These are phyloP conservation scores for Tremella yokohamensis DNA, from an alignment of 768 basidiomycete genomes.

Conservation along the genomic window DNA sequence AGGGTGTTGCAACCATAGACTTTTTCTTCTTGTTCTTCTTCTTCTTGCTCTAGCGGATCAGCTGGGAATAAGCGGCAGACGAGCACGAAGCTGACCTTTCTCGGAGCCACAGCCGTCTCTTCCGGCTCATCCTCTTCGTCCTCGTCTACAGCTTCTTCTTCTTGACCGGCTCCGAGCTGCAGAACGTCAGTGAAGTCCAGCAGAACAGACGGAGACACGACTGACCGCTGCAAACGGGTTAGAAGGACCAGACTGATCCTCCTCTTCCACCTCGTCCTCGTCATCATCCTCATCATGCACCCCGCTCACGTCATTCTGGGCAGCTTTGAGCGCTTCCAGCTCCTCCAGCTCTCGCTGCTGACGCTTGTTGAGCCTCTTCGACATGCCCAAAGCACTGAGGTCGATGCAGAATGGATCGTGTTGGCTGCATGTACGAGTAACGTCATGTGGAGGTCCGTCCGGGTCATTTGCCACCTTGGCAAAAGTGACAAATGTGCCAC, in stretches of 20 bases:
- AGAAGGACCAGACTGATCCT: conserved; percentile 15
- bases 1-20: conserved; percentile 61
- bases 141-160: conserved; percentile 26
- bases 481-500: conserved; percentile 14
- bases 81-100: conserved; percentile 27
- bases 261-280: conserved; percentile 23
- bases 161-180: conserved; percentile 34
- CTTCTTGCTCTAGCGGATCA: conserved; percentile 48
- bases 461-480: neutral
- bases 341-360: conserved; percentile 84
- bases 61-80: neutral
- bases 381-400: conserved; percentile 22
- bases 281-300: conserved; percentile 15
- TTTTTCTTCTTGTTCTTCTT: conserved; percentile 76
- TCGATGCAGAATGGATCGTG: neutral
- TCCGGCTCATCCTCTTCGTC: conserved; percentile 33
- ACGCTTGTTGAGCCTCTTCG: conserved; percentile 63
- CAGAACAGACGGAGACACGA: neutral
- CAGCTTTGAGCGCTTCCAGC: conserved; percentile 56
- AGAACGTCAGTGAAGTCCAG: neutral
- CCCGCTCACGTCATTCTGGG: conserved; percentile 15
- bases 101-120: conserved; percentile 12
- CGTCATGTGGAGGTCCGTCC: neutral
- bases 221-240: conserved; percentile 49
- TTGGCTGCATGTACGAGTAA: conserved; percentile 3